A percentile compares a stretch with the other conserved stretches of the same genome.
These are phyloP conservation scores for Hyparrhenia diplandra DNA, from an alignment of 176 grass and related monocot species.

Conservation along the genomic window DNA sequence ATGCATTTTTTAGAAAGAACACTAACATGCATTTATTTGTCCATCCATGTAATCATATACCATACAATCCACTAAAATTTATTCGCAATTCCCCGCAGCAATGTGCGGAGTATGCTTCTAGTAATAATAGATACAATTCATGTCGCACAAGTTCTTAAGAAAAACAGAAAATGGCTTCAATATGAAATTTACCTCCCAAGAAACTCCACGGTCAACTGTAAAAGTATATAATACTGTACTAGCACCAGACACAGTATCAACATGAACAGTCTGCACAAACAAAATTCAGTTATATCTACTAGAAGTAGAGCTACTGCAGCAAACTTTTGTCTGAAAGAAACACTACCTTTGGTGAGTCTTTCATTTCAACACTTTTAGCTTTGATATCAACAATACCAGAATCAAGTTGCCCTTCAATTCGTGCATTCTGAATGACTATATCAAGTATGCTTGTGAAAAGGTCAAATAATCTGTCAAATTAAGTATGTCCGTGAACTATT, in stretches of 20 bases:
- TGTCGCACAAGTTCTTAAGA: background rate
- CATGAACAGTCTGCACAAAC: constrained; percentile 70
- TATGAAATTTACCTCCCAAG: constrained; percentile 73
- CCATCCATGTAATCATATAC: too few relatives aligned
- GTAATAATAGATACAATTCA: background rate
- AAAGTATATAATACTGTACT: constrained; percentile 81
- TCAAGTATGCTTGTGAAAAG: constrained; percentile 81
- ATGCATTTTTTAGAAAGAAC: background rate
- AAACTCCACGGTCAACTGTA: constrained; percentile 72
- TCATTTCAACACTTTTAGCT: constrained; percentile 74
- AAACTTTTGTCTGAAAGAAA: constrained; percentile 16
- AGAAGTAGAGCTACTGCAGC: background rate
- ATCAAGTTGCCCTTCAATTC: constrained; percentile 86
- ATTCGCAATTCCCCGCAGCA: too few relatives aligned
- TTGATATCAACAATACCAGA: constrained; percentile 96
- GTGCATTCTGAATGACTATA: constrained; percentile 71
- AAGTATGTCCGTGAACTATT: constrained; percentile 3
- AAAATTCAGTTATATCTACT: constrained; percentile 17
- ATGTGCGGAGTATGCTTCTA: too few relatives aligned
- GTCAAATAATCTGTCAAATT: constrained; percentile 77
- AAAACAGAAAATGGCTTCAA: background rate
- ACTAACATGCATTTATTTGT: background rate
- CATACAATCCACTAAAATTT: too few relatives aligned
- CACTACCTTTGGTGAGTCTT: constrained; percentile 68
- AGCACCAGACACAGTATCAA: constrained; percentile 83